Evolutionary conservation across 108 stramenopile genomes (phyloP), one percentile per base, ranked within the genome.

Genomic region (Epipyxis sp.): DNA sequence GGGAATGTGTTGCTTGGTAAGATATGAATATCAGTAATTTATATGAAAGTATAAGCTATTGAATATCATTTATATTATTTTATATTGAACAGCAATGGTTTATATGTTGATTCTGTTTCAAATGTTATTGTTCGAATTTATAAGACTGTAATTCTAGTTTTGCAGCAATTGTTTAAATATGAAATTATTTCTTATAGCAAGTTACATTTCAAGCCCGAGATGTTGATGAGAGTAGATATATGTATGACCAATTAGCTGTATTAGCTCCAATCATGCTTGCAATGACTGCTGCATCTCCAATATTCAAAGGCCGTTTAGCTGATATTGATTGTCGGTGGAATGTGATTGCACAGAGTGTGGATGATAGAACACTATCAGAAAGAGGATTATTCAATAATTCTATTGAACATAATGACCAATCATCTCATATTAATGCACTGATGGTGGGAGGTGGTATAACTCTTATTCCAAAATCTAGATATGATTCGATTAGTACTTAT

Each of bases 1-100:
- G 98, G 98, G 98, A 20, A 95, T 94, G 80, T 99, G 98, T 83
- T 99, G 98, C 79, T 89, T 99, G n/a, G n/a, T n/a, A n/a, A n/a
- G 50, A 96, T 97, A n/a, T n/a, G n/a, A n/a, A n/a, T n/a, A n/a
- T n/a, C n/a, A n/a, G n/a, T n/a, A n/a, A n/a, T n/a, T n/a, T n/a
- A n/a, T n/a, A n/a, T n/a, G n/a, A n/a, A n/a, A n/a, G n/a, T n/a
- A n/a, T n/a, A n/a, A n/a, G n/a, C n/a, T n/a, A n/a, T n/a, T n/a
- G n/a, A n/a, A n/a, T n/a, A n/a, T n/a, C n/a, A n/a, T n/a, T n/a
- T n/a, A n/a, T n/a, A n/a, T n/a, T n/a, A n/a, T n/a, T n/a, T n/a
- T n/a, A n/a, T n/a, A n/a, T n/a, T n/a, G n/a, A n/a, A n/a, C n/a
- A n/a, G n/a, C n/a, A n/a, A n/a, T n/a, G n/a, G n/a, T n/a, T n/a